Evolutionary conservation across 805 yeast species (phyloP), one percentile per base, ranked within the genome.

Genomic region (Ogataea pilisensis): DNA sequence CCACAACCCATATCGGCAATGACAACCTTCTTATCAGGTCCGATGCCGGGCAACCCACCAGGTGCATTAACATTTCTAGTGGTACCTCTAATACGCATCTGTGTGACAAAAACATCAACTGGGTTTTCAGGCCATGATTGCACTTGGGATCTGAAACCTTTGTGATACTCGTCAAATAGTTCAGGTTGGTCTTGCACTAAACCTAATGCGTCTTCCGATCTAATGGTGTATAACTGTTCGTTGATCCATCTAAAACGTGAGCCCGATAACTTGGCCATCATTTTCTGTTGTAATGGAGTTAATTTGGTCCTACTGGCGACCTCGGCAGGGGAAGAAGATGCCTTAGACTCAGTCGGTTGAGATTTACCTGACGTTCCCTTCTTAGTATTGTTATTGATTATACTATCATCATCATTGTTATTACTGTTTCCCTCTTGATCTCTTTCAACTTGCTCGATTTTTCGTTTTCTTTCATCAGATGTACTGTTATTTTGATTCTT

Each of bases 1-100:
- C 99, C 99, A 63, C 99, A 93, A 9, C 99, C 99, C 98, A 93
- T 91, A 66, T 93, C 99, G 0, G 98, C 97, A 44, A 93, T 75
- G 3, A 85, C 88, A 28, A 91, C 80, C 44, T 74, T 73, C 41
- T 78, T 64, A n/a, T 59, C 62, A 13, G 66, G 61, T 7, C 58
- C 61, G 29, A 79, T 58, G 16, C 93, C 95, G 1, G 96, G 96
- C 41, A 90, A 72, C 2, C 97, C 98, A 49, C 98, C 98, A 4
- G 98, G 98, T 0, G 97, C 95, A 61, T 84, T 87, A 4, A 89
- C 78, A 42, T 51, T 51, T n/a, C 82, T 80, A 55, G 74, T 82
- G 11, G 69, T 60, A 1, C 80, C 69, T 54, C 88, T 69, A 22
- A 63, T 57, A 45, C 76, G 76, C 41, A 93, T 72, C 54, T 84